phyloP scores from a whole-genome alignment of 305 asterid genomes.

The Ilex paraguariensis region DNA sequence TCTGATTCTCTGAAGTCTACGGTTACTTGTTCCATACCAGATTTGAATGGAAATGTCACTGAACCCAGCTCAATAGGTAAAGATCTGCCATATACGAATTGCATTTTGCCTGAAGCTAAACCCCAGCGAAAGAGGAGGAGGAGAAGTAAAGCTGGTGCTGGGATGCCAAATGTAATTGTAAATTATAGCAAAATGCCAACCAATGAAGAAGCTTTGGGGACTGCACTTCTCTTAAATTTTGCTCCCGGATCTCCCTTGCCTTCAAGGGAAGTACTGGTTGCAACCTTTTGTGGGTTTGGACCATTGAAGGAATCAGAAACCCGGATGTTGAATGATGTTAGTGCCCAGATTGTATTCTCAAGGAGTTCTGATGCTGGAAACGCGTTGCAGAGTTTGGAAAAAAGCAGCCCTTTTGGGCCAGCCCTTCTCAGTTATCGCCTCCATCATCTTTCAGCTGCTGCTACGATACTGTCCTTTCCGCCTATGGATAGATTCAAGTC shows the following conservation, averaged over 20 bases:
- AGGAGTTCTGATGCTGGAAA: conserved; percentile 47
- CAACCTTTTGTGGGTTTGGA: conserved; percentile 52
- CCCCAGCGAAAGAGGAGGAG: conserved; percentile 27
- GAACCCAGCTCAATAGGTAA: conserved; percentile 21
- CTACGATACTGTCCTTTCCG: background rate
- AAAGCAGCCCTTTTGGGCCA: conserved; percentile 48
- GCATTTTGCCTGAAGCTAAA: conserved; percentile 18
- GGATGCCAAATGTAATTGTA: conserved; percentile 8
- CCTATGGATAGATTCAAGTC: conserved; percentile 1
- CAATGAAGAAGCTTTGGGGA: conserved; percentile 29
- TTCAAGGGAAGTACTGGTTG: conserved; percentile 33
- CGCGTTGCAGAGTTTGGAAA: conserved; percentile 52
- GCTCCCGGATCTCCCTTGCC: conserved; percentile 39
- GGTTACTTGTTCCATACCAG: conserved; percentile 46
- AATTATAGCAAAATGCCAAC: conserved; percentile 8
- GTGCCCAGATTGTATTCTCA: conserved; percentile 37
- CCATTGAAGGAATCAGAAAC: conserved; percentile 51
- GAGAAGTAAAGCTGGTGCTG: conserved; percentile 18
- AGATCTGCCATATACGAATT: conserved; percentile 20
- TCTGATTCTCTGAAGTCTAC: conserved; percentile 1
- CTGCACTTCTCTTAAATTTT: conserved; percentile 41
- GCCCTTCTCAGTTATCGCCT: conserved; percentile 39
- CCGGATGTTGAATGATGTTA: conserved; percentile 20
- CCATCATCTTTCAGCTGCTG: conserved; percentile 18
- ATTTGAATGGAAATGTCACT: conserved; percentile 47